phyloP scores from a whole-genome alignment of 202 grass and related monocot genomes.

The Miscanthus sacchariflorus region DNA sequence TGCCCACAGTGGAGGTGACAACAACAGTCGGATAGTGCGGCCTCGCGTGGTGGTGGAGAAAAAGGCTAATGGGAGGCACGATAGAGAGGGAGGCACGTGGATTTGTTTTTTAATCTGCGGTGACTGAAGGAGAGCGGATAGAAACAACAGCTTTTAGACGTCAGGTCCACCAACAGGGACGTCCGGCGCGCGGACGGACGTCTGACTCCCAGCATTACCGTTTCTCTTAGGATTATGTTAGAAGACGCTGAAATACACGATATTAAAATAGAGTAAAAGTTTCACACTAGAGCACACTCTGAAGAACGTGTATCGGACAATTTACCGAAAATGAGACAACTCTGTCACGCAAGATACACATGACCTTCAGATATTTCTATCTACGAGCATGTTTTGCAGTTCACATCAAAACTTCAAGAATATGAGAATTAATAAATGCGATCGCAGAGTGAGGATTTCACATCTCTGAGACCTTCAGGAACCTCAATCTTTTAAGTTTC shows the following conservation, averaged over 20 bases:
- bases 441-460: conserved; percentile 9
- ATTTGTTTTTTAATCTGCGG: too few species aligned
- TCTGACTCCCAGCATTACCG: too few species aligned
- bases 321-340: not conserved
- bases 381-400: conserved; percentile 24
- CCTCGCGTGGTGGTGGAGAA: too few species aligned
- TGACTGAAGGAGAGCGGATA: too few species aligned
- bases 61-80: too few species aligned
- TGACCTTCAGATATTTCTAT: conserved; percentile 18
- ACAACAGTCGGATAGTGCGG: too few species aligned
- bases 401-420: not conserved
- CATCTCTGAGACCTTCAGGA: not conserved
- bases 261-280: not conserved
- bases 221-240: too few species aligned
- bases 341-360: not conserved
- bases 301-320: not conserved
- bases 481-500: not conserved
- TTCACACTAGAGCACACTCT: not conserved
- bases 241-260: not conserved
- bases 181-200: too few species aligned
- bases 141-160: too few species aligned
- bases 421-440: not conserved
- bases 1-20: too few species aligned
- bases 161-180: too few species aligned
- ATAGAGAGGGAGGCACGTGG: too few species aligned